Evolutionary conservation across 306 rosid genomes (phyloP).

Genomic region (Prunus kanzakura): DNA sequence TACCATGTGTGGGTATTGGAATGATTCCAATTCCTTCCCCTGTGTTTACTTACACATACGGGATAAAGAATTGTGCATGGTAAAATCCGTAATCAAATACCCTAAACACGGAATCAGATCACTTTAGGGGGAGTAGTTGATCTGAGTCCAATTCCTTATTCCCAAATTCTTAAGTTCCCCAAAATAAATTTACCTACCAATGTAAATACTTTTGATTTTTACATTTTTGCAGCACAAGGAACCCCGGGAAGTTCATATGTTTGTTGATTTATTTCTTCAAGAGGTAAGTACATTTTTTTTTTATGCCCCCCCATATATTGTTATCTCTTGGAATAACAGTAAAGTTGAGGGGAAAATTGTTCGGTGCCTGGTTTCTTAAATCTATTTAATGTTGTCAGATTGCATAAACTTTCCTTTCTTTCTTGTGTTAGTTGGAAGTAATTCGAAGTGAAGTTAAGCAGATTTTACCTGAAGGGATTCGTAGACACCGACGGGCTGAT

Average conservation of each 20-base stretch:
- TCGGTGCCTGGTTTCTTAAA: slow-evolving; percentile 1
- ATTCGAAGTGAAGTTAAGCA: slow-evolving; percentile 70
- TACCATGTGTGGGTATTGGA: no score
- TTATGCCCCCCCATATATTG: slow-evolving; percentile 1
- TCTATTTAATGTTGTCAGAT: not conserved
- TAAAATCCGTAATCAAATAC: no score
- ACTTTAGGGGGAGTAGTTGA: no score
- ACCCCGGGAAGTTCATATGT: slow-evolving; percentile 97
- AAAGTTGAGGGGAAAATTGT: slow-evolving; percentile 4
- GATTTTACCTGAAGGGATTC: slow-evolving; percentile 67
- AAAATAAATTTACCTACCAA: slow-evolving; percentile 4
- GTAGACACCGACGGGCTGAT: slow-evolving; percentile 72
- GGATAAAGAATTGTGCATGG: no score
- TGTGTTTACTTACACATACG: no score
- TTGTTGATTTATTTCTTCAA: slow-evolving; percentile 84
- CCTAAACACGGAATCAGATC: no score
- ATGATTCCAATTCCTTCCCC: no score
- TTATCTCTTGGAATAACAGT: slow-evolving; percentile 10
- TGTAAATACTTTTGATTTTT: slow-evolving; percentile 23
- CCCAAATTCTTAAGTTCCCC: no score
- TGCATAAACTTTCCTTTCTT: slow-evolving; percentile 8
- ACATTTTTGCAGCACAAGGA: slow-evolving; percentile 80
- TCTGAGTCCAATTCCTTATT: no score
- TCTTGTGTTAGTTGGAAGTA: slow-evolving; percentile 64
- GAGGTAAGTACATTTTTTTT: slow-evolving; percentile 59